Percentiles rank a stretch among this genome's conserved stretches.
phyloP scores from a whole-genome alignment of 805 yeast genomes.

The Jamesozyma hellenica region DNA sequence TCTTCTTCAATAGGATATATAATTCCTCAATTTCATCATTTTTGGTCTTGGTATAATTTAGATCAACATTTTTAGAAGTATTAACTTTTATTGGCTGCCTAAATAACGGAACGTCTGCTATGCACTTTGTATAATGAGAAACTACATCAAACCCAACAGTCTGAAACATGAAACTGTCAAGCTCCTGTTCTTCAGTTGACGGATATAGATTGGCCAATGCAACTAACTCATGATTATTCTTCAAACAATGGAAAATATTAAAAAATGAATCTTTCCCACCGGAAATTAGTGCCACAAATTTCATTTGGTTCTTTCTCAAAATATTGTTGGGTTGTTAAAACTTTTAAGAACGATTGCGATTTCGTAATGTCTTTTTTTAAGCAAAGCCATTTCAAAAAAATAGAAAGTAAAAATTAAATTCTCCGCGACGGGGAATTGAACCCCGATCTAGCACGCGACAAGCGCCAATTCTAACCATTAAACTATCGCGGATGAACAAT shows the following conservation, averaged over 20 bases:
- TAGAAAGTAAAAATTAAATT: too few species aligned
- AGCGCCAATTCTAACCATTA: too few species aligned
- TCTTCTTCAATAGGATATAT: slow-evolving; percentile 39
- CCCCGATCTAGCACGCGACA: too few species aligned
- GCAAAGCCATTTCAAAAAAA: slow-evolving; percentile 3
- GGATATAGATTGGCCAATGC: slow-evolving; percentile 85
- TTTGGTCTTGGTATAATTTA: slow-evolving; percentile 60
- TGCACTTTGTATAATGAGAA: slow-evolving; percentile 52
- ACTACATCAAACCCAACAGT: slow-evolving; percentile 88
- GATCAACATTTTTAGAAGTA: slow-evolving; percentile 45
- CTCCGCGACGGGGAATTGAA: too few species aligned
- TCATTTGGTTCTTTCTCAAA: slow-evolving; percentile 41
- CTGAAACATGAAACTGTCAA: slow-evolving; percentile 95
- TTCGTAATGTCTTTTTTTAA: background rate
- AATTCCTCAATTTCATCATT: slow-evolving; percentile 88
- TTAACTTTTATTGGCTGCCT: slow-evolving; percentile 53
- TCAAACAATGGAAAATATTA: slow-evolving; percentile 77
- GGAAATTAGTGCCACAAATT: slow-evolving; percentile 81
- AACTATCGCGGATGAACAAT: slow-evolving; percentile 19
- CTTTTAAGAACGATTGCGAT: background rate
- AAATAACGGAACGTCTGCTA: slow-evolving; percentile 65
- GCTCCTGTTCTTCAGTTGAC: slow-evolving; percentile 45
- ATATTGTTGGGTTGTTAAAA: background rate
- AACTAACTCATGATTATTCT: slow-evolving; percentile 72
- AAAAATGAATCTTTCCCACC: slow-evolving; percentile 96